phyloP scores from a whole-genome alignment of 1,284 basidiomycete species.

The Golubevia sp. region DNA sequence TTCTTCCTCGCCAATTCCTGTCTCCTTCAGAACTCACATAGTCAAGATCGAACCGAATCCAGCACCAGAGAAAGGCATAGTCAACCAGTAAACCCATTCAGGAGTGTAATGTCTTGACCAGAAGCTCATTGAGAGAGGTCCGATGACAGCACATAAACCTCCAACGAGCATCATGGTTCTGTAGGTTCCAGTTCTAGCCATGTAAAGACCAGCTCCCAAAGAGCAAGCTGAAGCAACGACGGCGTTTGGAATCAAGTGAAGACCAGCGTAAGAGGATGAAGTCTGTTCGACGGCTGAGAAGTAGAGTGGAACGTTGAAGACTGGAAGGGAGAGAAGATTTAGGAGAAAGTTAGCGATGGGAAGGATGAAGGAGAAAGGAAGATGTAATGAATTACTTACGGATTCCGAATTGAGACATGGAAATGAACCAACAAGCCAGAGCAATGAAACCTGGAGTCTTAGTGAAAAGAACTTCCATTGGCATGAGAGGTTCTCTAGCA shows the following conservation, averaged over 20 bases:
- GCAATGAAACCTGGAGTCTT: slow-evolving; percentile 62
- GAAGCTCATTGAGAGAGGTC: slow-evolving; percentile 61
- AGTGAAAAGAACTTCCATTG: slow-evolving; percentile 60
- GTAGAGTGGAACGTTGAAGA: slow-evolving; percentile 62
- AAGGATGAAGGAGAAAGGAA: slow-evolving; percentile 1
- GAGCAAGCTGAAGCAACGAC: slow-evolving; percentile 61
- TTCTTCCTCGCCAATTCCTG: too few relatives aligned
- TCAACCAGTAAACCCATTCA: slow-evolving; percentile 56
- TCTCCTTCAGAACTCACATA: too few relatives aligned
- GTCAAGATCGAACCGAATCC: slow-evolving; percentile 60
- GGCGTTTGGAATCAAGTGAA: slow-evolving; percentile 61
- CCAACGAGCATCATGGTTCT: slow-evolving; percentile 54
- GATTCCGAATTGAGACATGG: slow-evolving; percentile 62
- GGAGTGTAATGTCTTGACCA: slow-evolving; percentile 53
- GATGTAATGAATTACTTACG: slow-evolving; percentile 1
- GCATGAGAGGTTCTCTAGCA: slow-evolving; percentile 61
- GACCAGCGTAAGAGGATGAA: slow-evolving; percentile 54
- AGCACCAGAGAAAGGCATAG: slow-evolving; percentile 56
- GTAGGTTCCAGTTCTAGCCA: slow-evolving; percentile 62
- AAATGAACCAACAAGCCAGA: slow-evolving; percentile 62
- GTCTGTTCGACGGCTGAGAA: slow-evolving; percentile 61
- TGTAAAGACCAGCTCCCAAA: slow-evolving; percentile 60
- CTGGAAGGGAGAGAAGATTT: slow-evolving; percentile 3
- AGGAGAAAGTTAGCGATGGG: too few relatives aligned
- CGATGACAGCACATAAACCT: slow-evolving; percentile 53